phyloP scores from a whole-genome alignment of 495 filamentous ascomycete species.

The Neurospora terricola region DNA sequence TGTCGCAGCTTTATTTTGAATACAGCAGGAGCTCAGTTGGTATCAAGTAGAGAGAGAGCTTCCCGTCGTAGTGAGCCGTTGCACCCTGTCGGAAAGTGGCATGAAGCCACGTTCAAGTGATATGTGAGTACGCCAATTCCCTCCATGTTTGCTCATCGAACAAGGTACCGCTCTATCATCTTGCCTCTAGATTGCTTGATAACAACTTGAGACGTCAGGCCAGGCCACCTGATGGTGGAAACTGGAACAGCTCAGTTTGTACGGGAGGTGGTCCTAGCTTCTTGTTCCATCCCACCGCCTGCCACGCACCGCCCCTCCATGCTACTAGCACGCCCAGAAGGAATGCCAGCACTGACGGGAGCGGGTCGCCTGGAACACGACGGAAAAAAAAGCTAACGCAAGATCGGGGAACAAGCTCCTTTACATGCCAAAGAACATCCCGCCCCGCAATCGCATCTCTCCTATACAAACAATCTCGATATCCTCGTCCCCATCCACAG shows the following conservation, averaged over 20 bases:
- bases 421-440: not conserved
- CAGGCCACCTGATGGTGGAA: not conserved
- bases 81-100: not conserved
- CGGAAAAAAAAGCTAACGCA: constrained; percentile 28
- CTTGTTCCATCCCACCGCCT: not conserved
- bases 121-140: not conserved
- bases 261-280: constrained; percentile 16
- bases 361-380: constrained; percentile 10
- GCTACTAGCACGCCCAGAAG: constrained; percentile 1
- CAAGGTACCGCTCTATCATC: not conserved
- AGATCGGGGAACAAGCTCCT: constrained; percentile 15
- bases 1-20: not conserved
- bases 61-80: not conserved
- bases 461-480: constrained; percentile 1
- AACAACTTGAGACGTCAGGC: not conserved
- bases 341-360: not conserved
- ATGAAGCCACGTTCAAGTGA: not conserved
- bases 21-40: not conserved
- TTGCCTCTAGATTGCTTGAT: not conserved
- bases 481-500: not conserved
- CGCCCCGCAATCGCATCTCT: not conserved
- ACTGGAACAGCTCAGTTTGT: not conserved
- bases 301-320: not conserved
- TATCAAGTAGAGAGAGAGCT: not conserved
- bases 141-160: not conserved